Base-by-base conservation (phyloP, 2,329 filamentous ascomycete genomes). In the Colletotrichum tanaceti region DNA sequence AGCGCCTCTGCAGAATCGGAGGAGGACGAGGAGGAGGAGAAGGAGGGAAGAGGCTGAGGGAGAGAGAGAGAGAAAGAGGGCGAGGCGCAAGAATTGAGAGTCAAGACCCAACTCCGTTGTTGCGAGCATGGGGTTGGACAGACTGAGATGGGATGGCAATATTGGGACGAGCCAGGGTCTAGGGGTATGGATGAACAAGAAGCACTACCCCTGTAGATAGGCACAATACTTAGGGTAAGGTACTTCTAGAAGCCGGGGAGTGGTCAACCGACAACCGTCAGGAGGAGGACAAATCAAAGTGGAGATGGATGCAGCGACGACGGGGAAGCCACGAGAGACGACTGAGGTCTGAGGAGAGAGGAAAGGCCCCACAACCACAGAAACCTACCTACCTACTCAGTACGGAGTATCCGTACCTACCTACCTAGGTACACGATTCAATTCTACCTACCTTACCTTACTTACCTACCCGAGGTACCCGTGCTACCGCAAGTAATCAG, bases 301-400 rank as follows among this genome's bases (percentile, higher is more conserved):
- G 64, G 64, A 52, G 52, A 63, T 66, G 60, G 22, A 11, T n/a
- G 24, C 49, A 55, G 20, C 32, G 46, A 80, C 5, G 46, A 80
- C 13, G 24, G 24, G 32, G 50, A 57, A 53, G 43, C 35, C 14
- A 2, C 79, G 82, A 58, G 85, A 81, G 38, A 83, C 80, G 52
- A 28, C 32, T 35, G 24, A n/a, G n/a, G n/a, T 24, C 24, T 6
- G 28, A 50, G 49, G n/a, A 16, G 46, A 61, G 46, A 61, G 43
- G 43, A 28, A 44, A 52, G 44, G 44, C 38, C 24, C 58, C 50
- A 1, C 79, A 35, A 35, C 32, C 32, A 82, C 5, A 85, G 77
- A 32, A 35, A 10, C 32, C 81, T 80, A 57, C 49, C 22, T 63
- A 65, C 43, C 32, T 65, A 53, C 39, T 11, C n/a, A n/a, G n/a